Evolutionary conservation across 2,329 filamentous ascomycete genomes (phyloP), one percentile per base, ranked within the genome.

Genomic region (Diaporthe ampelina): DNA sequence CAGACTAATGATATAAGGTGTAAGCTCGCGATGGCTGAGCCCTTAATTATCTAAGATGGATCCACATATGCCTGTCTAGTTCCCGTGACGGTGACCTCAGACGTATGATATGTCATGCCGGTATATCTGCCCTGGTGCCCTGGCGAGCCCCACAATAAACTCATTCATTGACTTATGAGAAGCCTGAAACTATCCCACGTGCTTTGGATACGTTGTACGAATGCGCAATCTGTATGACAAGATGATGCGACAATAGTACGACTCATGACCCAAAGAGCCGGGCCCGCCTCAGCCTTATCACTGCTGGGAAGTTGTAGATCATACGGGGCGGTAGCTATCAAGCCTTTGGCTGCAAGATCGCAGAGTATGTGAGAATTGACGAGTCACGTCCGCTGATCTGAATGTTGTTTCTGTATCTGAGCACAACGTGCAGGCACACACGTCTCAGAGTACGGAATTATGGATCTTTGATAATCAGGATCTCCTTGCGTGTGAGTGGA

Each of bases 301-400:
- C 13, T 40, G 8, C 29, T 37, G 63, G 45, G 32, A 26, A 24
- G 48, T 54, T 21, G 29, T 26, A 37, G 21, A 68, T 29, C 48
- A 21, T 15, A 24, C n/a, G n/a, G 5, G 21, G 6, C 8, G 4
- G 48, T 13, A 37, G 45, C 63, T 40, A 17, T 54, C 45, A 54
- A 40, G 10, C 48, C 29, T n/a, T n/a, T n/a, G 6, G 26, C 40
- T 29, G 40, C 21, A 37, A 21, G 32, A 21, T 58, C 32, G 15
- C 32, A 13, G 5, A 21, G 9, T 15, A 52, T 24, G 11, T 35
- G 11, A 17, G 19, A n/a, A 15, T 40, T 40, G 63, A 7, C 63
- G 32, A 68, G 63, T 68, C 48, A 68, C 32, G 32, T 26, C 48
- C 40, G 63, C 63, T 54, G 48, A 68, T 68, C 63, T 21, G 32